Conservation (phyloP, 805 yeast genomes). For the Scheffersomyces amazonensis region DNA sequence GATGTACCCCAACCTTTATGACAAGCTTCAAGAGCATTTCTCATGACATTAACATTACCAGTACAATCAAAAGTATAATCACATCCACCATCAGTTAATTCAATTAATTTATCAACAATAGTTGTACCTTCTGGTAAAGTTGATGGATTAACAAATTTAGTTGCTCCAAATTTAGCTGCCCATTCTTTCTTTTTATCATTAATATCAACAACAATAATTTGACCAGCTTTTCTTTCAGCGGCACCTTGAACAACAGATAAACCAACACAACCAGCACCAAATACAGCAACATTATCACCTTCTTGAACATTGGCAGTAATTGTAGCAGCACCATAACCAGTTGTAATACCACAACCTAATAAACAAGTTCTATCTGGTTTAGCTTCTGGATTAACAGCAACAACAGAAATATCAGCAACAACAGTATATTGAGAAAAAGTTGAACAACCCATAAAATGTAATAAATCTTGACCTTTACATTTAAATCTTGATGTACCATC, state of each 20-base stretch:
- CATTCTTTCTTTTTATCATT: conserved; percentile 81
- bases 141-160: conserved; percentile 87
- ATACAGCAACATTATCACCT: conserved; percentile 93
- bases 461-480: conserved; percentile 77
- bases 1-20: conserved; percentile 99
- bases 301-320: conserved; percentile 87
- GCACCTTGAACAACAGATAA: conserved; percentile 97
- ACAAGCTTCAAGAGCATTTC: conserved; percentile 93
- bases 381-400: conserved; percentile 82
- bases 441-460: conserved; percentile 98
- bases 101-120: conserved; percentile 78
- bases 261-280: conserved; percentile 98
- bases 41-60: conserved; percentile 93
- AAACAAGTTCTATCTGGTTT: conserved; percentile 84
- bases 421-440: conserved; percentile 97
- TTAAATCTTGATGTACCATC: conserved; percentile 94
- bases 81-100: conserved; percentile 94
- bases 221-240: conserved; percentile 71
- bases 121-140: conserved; percentile 70
- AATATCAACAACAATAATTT: conserved; percentile 82
- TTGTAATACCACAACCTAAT: conserved; percentile 97
- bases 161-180: conserved; percentile 91
- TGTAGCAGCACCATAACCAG: conserved; percentile 97
- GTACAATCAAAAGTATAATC: conserved; percentile 98
- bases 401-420: conserved; percentile 95